Base-by-base conservation (phyloP, 2,329 filamentous ascomycete species). In the Hypoxylon sp. region DNA sequence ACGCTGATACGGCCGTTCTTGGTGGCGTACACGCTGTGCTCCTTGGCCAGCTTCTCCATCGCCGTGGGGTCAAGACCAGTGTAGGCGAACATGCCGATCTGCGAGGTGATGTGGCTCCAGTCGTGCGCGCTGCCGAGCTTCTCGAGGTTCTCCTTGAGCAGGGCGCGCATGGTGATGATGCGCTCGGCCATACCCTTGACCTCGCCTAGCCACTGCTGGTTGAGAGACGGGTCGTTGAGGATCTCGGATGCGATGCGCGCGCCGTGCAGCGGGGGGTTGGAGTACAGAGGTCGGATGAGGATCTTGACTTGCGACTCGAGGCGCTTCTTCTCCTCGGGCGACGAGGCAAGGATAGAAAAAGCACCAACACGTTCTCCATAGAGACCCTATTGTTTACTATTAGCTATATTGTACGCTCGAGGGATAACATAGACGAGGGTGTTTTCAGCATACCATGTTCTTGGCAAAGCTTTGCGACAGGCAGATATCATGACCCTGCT, bases 21-120 rank as follows among this genome's bases (percentile, higher is more conserved):
- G 75, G 94, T 97, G 62, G 92, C 93, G 73, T 99, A 99, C 67
- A 99, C 93, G 55, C 91, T 96, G 82, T 94, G 90, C 80, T 97
- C 90, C 80, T 95, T 91, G 63, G 92, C 90, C 57, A 99, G 81
- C 67, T 78, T 79, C 47, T 93, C 89, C 90, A 97, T 97, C 79
- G 97, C 89, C 76, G 93, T 87, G 46, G 92, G 79, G 66, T 81
- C 93, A 67, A 99, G 79, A 57, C 94, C 94, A 42, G 94, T 99
- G 83, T 96, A 99, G 65, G 94, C 93, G 71, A 99, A 99, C 94
- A 99, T 99, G 78, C 94, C 94, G 68, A 99, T 99, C 84, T 96
- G 91, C 76, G 82, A 92, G 64, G 94, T 97, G 77, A 99, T 99
- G 82, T 99, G 94, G 73, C 88, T 90, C 94, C 94, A 99, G 80